Percentiles rank a stretch among this genome's conserved stretches.
Evolutionary conservation across 805 yeast genomes (phyloP).

Genomic region (Candida montana): DNA sequence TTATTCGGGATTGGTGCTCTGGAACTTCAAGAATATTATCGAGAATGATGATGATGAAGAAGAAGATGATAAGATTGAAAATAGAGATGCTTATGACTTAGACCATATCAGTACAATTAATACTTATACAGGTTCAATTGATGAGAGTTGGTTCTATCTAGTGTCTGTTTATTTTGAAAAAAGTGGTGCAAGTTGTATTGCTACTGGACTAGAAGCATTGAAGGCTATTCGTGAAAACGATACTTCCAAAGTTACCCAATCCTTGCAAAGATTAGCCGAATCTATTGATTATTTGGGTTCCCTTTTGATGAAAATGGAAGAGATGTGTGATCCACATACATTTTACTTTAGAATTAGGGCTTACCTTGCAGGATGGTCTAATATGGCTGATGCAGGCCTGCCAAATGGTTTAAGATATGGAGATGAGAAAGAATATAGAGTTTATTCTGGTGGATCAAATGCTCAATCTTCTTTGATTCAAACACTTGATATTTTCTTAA

Average conservation of each 20-base stretch:
- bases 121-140: constrained; percentile 86
- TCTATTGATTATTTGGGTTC: constrained; percentile 68
- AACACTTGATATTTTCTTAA: constrained; percentile 71
- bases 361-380: constrained; percentile 89
- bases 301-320: constrained; percentile 76
- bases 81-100: constrained; percentile 40
- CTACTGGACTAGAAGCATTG: constrained; percentile 64
- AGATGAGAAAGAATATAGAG: constrained; percentile 47
- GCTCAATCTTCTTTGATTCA: constrained; percentile 91
- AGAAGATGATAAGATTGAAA: no score
- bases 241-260: constrained; percentile 32
- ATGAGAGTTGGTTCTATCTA: constrained; percentile 91
- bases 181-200: constrained; percentile 68
- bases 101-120: constrained; percentile 71
- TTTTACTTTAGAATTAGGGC: constrained; percentile 86
- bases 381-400: constrained; percentile 83
- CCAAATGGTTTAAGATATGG: constrained; percentile 78
- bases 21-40: constrained; percentile 73
- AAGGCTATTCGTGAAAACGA: constrained; percentile 46
- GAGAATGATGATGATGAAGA: constrained; percentile 28
- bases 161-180: constrained; percentile 84
- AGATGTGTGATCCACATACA: constrained; percentile 91
- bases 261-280: constrained; percentile 65
- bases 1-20: constrained; percentile 78
- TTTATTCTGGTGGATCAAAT: constrained; percentile 85